Evolutionary conservation across 768 basidiomycete species (phyloP), one percentile per base, ranked within the genome.

Genomic region (Coprinopsis strossmayeri): DNA sequence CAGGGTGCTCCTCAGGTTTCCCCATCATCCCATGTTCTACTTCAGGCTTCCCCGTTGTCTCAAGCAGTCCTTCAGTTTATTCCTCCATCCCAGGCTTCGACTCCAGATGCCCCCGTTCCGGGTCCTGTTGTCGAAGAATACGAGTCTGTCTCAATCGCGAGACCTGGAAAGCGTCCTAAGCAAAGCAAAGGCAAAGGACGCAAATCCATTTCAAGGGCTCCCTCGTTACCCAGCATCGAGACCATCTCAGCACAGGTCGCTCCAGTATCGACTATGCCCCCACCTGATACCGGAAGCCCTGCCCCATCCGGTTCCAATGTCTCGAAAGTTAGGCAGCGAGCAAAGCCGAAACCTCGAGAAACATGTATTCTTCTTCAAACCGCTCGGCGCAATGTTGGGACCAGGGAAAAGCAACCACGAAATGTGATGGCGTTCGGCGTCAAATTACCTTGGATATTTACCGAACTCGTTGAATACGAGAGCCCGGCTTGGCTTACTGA

Each of bases 191-290:
- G 20, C n/a, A n/a, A n/a, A 2, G 24, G 20, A 15, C 34, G 28
- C 9, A 27, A 25, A 17, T 34, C 25, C 15, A 9, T 24, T 23
- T 39, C 47, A 12, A 25, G 48, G 18, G 48, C 48, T 32, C 39
- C 26, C 10, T 49, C 48, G 12, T 21, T 49, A n/a, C 48, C 48
- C 18, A 15, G 25, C 28, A 49, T 49, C 10, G 48, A 41, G 30
- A 28, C 48, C 15, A 37, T 47, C 18, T 25, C 45, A 10, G n/a
- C 28, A 32, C 7, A 32, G 7, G 7, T 32, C 30, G 9, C 15
- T 32, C 30, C 30, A n/a, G n/a, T n/a, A 15, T 32, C 30, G 30
- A 32, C 7, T 32, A 20, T 27, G 18, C 27, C n/a, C 30, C n/a
- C 18, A 21, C n/a, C 21, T 27, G 15, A 27, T 30, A 15, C 27